Conservation (phyloP, 306 rosid species). For the Medicago truncatula region MtrunA17r5.0-ANR NC_053045.1:40925501-40926000, state of each 20-base stretch:
- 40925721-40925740: background rate
- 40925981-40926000: background rate
- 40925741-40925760: background rate
- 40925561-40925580: conserved; percentile 1
- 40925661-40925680: background rate
- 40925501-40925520: conserved; percentile 3
- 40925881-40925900: background rate
- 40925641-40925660: conserved; percentile 9
- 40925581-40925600: conserved; percentile 22
- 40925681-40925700: background rate
- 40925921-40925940: background rate
- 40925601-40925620: conserved; percentile 17
- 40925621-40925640: conserved; percentile 29
- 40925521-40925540: conserved; percentile 18
- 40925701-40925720: background rate
- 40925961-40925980: background rate
- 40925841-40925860: background rate
- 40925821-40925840: background rate
- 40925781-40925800: background rate
- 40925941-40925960: background rate
- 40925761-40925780: background rate
- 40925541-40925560: conserved; percentile 24
- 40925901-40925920: too few species aligned
- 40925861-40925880: background rate
- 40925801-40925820: background rate